Base-by-base conservation (phyloP, 2,329 filamentous ascomycete species). In the Pseudocercospora cruenta region DNA sequence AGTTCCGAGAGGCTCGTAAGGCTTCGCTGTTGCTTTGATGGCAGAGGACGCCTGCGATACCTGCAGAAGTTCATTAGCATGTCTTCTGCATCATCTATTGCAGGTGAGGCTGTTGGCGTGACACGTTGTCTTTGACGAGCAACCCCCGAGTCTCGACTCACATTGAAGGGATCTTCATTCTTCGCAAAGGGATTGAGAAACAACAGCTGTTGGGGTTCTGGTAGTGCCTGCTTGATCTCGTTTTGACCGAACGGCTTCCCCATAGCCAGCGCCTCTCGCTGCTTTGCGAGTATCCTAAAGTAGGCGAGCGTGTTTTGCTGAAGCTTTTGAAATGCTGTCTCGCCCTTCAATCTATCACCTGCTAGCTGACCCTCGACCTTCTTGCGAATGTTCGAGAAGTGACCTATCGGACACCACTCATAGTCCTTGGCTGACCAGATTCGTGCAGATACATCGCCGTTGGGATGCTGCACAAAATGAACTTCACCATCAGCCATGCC, bases 371-470 rank as follows among this genome's bases (percentile, higher is more conserved):
- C 82, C 68, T 83, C 81, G 2, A 81, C 76, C 61, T 72, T 78
- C 72, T 79, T 78, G 58, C 78, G 78, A 14, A 72, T 77, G 64
- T 81, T 78, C 36, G 77, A 80, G 67, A 79, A 83, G 26, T 77
- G 75, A 1, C 82, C 82, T 45, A 83, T 78, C 63, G 82, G 81
- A 58, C 78, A 74, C 82, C 82, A 84, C 47, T 80, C 73, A 54
- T 75, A 82, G 2, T 78, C 73, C 0, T 64, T 60, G 0, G 66
- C 64, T 6, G 79, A 80, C 82, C 82, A 84, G 65, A 82, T 80
- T 60, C 83, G 82, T 1, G 82, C 82, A 26, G 80, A 80, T 4
- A 83, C 76, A 63, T 83, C 81, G 55, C 80, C 78, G 65, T 83
- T 83, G 0, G 81, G 81, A 68, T 84, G 81, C 58, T 80, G 78